These are phyloP conservation scores for Globisporangium nagaii DNA, from an alignment of 352 stramenopile species.

Conservation along the genomic window DNA sequence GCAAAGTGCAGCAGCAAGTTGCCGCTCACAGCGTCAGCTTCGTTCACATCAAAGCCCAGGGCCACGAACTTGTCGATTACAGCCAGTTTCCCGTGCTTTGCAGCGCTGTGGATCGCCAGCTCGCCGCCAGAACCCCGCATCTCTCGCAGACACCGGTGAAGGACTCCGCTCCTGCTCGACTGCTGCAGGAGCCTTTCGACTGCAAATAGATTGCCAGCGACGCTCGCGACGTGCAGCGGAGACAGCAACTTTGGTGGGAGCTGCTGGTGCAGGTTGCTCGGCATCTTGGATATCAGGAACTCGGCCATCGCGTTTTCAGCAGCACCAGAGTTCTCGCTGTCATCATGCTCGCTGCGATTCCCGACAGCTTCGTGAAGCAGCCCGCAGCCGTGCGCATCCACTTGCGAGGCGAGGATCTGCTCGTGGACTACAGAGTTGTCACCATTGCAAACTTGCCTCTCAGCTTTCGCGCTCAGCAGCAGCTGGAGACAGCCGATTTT, in stretches of 20 bases:
- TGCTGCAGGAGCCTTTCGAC: slow-evolving; percentile 2
- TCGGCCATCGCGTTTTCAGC: slow-evolving; percentile 2
- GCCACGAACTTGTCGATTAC: not conserved
- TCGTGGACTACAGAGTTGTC: not conserved
- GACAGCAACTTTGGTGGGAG: slow-evolving; percentile 1
- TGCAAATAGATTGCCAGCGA: not conserved
- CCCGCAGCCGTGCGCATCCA: not conserved
- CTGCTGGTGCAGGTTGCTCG: not conserved
- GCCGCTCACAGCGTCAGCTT: not conserved
- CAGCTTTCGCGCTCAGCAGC: slow-evolving; percentile 5
- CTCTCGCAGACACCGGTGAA: not conserved
- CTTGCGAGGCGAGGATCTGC: not conserved
- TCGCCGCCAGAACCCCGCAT: not conserved
- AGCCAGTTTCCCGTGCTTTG: not conserved
- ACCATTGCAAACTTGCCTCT: not conserved
- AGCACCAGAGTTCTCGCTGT: too few relatives aligned
- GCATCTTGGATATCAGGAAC: not conserved
- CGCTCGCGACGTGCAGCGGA: slow-evolving; percentile 1
- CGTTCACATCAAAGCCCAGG: not conserved
- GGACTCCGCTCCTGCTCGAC: too few relatives aligned
- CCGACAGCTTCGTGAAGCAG: slow-evolving; percentile 4
- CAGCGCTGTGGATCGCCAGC: not conserved
- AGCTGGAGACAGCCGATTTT: slow-evolving; percentile 11
- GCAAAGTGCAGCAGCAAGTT: not conserved
- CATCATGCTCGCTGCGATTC: too few relatives aligned